Base-by-base conservation (phyloP, 768 basidiomycete genomes). In the Gymnopilus dilepis region DNA sequence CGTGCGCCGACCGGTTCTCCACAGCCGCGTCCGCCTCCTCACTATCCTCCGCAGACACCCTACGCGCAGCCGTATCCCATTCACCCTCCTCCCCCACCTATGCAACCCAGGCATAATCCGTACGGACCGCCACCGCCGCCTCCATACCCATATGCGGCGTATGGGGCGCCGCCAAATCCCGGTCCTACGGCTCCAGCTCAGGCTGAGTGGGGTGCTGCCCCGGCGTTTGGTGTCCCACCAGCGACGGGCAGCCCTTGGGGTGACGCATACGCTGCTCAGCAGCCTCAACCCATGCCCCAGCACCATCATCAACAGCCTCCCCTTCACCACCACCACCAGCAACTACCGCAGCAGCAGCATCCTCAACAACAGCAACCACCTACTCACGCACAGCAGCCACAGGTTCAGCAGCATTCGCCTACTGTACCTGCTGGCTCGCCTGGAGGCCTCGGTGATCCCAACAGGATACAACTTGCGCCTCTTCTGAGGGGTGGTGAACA, bases 401-500 rank as follows among this genome's bases (percentile, higher is more conserved):
- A 45, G 34, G 15, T 42, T 34, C 41, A 28, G 22, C 60, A 62
- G 12, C 56, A 62, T 37, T 58, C 56, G 12, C 59, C 71, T 45
- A 22, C 68, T 59, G 24, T 47, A 17, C 53, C 58, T 30, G 40
- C 65, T 60, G n/a, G 51, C 56, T 60, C 61, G 53, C 54, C 66
- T 42, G 59, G 66, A 1, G 54, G 47, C 13, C 55, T 67, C 26
- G 68, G 65, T 11, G 53, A 63, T 56, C 63, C 70, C 12, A 67
- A 67, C 61, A 67, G 84, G 54, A 85, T 86, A 55, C 84, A 86
- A 73, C 76, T 88, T 2, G 85, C 86, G 42, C 87, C 87, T 60
- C 67, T 89, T 67, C 47, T 83, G 37, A 60, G 63, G 2, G 28
- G 47, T 17, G 59, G 56, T 26, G 34, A 37, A 13, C 37, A 30